Conservation (phyloP, 129 eudicot species). For the Chrysanthemum lavandulifolium region DNA sequence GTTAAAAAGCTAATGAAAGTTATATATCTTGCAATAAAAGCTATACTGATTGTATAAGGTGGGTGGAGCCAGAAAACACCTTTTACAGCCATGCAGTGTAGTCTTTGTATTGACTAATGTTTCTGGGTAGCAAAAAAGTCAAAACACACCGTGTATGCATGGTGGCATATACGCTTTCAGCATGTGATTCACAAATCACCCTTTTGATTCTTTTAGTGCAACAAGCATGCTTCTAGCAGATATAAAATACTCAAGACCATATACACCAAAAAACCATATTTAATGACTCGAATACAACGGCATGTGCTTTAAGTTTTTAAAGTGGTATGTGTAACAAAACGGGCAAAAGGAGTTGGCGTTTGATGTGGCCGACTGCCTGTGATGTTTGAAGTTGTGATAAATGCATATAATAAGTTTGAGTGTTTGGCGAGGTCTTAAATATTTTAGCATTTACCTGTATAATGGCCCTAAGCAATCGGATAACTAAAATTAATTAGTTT, state of each 20-base stretch:
- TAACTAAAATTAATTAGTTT: too few relatives aligned
- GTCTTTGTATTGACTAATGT: slow-evolving; percentile 25
- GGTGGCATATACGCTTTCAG: slow-evolving; percentile 28
- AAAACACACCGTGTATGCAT: slow-evolving; percentile 30
- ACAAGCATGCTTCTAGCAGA: slow-evolving; percentile 22
- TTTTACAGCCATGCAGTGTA: slow-evolving; percentile 16
- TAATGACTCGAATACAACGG: slow-evolving; percentile 12
- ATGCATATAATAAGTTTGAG: too few relatives aligned
- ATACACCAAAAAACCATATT: slow-evolving; percentile 12
- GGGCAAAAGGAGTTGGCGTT: too few relatives aligned
- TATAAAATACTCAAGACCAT: slow-evolving; percentile 9
- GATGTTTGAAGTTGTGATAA: too few relatives aligned
- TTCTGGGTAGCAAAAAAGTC: slow-evolving; percentile 11
- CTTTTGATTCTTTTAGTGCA: slow-evolving; percentile 22
- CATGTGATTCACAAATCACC: slow-evolving; percentile 31
- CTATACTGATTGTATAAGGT: slow-evolving; percentile 18
- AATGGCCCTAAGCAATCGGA: too few relatives aligned
- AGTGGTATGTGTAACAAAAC: too few relatives aligned
- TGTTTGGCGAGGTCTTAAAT: too few relatives aligned
- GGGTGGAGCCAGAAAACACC: slow-evolving; percentile 26
- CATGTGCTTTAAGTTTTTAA: not conserved
- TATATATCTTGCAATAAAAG: slow-evolving; percentile 10
- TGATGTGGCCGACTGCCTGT: too few relatives aligned
- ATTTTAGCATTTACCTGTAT: too few relatives aligned
- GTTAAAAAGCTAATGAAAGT: not conserved